phyloP scores from a whole-genome alignment of 306 rosid genomes.

The Boehmeria nivea region DNA sequence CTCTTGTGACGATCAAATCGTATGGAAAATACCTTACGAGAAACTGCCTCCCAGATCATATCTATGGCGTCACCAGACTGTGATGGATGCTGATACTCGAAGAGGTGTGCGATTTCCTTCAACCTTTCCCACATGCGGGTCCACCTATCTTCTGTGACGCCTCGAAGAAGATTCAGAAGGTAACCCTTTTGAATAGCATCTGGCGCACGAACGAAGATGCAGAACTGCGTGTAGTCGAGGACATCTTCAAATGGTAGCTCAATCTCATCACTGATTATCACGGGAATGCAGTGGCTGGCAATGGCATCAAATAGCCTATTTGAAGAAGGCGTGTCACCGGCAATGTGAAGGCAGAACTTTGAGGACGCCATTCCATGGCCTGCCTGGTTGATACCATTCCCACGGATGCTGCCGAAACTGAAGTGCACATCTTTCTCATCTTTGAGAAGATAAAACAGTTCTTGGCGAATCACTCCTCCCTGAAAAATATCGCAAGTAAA shows the following conservation, averaged over 20 bases:
- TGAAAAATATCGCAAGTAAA: too few species aligned
- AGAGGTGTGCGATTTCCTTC: conserved; percentile 51
- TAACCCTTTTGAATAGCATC: conserved; percentile 64
- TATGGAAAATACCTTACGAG: conserved; percentile 41
- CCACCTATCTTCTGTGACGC: conserved; percentile 58
- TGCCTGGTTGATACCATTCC: conserved; percentile 60
- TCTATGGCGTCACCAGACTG: conserved; percentile 65
- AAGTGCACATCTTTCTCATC: conserved; percentile 76
- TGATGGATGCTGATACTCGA: conserved; percentile 78
- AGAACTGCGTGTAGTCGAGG: conserved; percentile 76
- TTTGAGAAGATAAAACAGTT: conserved; percentile 81
- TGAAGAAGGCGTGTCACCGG: conserved; percentile 93
- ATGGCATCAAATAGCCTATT: conserved; percentile 87
- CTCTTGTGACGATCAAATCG: conserved; percentile 41
- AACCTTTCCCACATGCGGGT: conserved; percentile 75
- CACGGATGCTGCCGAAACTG: conserved; percentile 59
- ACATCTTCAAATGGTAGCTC: conserved; percentile 86
- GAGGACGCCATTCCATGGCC: conserved; percentile 79
- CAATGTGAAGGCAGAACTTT: conserved; percentile 78
- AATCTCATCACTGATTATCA: conserved; percentile 74
- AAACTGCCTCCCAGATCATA: conserved; percentile 81
- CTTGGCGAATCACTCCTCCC: conserved; percentile 94
- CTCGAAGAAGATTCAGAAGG: conserved; percentile 57
- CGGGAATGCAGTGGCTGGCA: conserved; percentile 88
- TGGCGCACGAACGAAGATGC: conserved; percentile 47